Conservation (phyloP, 2,329 filamentous ascomycete genomes). For the Aurifilum marmelostoma region DNA sequence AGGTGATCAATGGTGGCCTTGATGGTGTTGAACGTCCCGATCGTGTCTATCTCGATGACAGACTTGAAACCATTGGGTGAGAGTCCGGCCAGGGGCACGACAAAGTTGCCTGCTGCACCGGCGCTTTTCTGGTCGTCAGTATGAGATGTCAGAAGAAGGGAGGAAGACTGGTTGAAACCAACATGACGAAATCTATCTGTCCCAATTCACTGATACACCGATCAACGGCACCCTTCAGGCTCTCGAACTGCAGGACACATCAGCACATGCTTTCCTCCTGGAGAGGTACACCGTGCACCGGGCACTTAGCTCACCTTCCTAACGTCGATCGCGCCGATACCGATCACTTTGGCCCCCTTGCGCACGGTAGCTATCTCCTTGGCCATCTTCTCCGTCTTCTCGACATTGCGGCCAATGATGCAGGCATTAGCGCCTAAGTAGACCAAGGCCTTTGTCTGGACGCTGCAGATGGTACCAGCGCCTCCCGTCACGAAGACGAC, state of each 20-base stretch:
- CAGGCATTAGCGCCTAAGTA: slow-evolving; percentile 90
- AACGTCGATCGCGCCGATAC: slow-evolving; percentile 80
- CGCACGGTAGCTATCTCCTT: slow-evolving; percentile 81
- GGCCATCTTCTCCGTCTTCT: slow-evolving; percentile 83
- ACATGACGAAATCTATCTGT: slow-evolving; percentile 91
- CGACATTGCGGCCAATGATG: slow-evolving; percentile 86
- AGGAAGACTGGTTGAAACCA: slow-evolving; percentile 37
- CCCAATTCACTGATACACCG: slow-evolving; percentile 82
- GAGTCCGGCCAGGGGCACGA: slow-evolving; percentile 81
- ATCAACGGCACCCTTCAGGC: slow-evolving; percentile 74
- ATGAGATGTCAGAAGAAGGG: background rate
- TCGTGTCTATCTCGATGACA: slow-evolving; percentile 93
- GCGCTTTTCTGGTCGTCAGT: slow-evolving; percentile 57
- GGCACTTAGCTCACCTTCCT: slow-evolving; percentile 58
- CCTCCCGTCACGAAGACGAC: slow-evolving; percentile 96
- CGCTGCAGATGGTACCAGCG: slow-evolving; percentile 90
- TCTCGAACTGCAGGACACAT: slow-evolving; percentile 53
- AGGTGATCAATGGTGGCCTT: slow-evolving; percentile 89
- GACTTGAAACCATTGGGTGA: slow-evolving; percentile 90
- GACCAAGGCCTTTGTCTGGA: slow-evolving; percentile 89
- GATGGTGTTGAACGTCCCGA: slow-evolving; percentile 92
- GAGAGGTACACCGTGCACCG: background rate
- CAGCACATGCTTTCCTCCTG: background rate
- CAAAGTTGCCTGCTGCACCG: slow-evolving; percentile 93
- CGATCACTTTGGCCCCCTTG: slow-evolving; percentile 80